phyloP scores from a whole-genome alignment of 768 basidiomycete genomes.

The Collybia nuda region DNA sequence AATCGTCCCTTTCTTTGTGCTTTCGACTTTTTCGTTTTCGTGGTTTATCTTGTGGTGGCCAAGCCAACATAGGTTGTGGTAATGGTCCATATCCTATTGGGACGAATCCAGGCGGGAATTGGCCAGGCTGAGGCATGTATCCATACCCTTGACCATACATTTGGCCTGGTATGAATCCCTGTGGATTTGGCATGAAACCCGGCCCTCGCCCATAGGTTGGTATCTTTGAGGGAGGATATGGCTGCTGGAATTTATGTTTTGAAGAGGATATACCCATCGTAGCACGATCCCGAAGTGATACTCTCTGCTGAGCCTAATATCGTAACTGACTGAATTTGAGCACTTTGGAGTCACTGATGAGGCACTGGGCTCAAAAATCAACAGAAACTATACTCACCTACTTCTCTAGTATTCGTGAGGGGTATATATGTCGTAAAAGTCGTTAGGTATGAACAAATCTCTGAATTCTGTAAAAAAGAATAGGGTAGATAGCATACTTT shows the following conservation, averaged over 20 bases:
- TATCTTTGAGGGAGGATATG: neutral
- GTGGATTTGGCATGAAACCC: neutral
- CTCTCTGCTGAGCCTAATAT: too few species aligned
- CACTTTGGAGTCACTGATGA: too few species aligned
- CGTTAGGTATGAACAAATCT: too few species aligned
- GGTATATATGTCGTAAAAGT: too few species aligned
- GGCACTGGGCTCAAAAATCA: too few species aligned
- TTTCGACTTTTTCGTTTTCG: conserved; percentile 2
- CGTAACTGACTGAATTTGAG: too few species aligned
- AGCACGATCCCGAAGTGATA: too few species aligned
- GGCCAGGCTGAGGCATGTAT: conserved; percentile 2
- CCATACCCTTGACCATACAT: neutral
- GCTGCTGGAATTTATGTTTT: neutral
- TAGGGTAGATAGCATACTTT: too few species aligned
- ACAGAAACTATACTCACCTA: too few species aligned
- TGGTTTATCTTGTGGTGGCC: neutral
- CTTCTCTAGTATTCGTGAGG: too few species aligned
- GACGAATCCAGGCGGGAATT: conserved; percentile 4
- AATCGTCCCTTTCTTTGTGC: neutral
- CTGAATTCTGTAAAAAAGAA: too few species aligned
- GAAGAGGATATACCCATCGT: neutral
- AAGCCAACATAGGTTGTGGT: neutral
- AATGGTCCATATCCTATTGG: neutral
- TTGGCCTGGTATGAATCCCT: neutral
- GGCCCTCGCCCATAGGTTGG: conserved; percentile 1